phyloP scores from a whole-genome alignment of 2,329 filamentous ascomycete species.

The Huntiella abstrusa region DNA sequence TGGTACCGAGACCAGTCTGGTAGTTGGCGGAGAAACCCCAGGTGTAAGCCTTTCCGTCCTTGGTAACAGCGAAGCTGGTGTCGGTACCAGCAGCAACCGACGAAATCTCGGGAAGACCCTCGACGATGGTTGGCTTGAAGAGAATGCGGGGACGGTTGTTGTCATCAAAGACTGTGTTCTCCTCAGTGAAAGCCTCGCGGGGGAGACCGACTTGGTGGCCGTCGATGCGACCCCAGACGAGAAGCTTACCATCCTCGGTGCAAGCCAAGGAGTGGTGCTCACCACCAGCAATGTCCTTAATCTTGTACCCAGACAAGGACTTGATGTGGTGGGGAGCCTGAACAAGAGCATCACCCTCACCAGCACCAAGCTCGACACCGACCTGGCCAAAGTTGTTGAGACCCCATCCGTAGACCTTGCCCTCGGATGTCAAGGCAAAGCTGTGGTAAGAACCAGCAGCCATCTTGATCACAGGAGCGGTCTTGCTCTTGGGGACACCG shows the following conservation, averaged over 20 bases:
- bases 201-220: conserved; percentile 36
- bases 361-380: conserved; percentile 34
- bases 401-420: conserved; percentile 63
- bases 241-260: conserved; percentile 35
- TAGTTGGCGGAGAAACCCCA: conserved; percentile 72
- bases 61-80: conserved; percentile 53
- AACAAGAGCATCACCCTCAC: conserved; percentile 35
- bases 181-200: conserved; percentile 27
- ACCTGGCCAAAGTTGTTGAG: conserved; percentile 77
- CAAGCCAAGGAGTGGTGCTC: conserved; percentile 55
- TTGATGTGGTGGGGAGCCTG: conserved; percentile 47
- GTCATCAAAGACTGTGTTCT: conserved; percentile 43
- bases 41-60: conserved; percentile 51
- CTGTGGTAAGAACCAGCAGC: conserved; percentile 62
- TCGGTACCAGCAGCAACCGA: conserved; percentile 47
- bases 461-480: conserved; percentile 23
- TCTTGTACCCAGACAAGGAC: conserved; percentile 47
- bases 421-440: conserved; percentile 56
- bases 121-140: conserved; percentile 19
- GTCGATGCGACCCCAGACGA: conserved; percentile 42
- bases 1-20: conserved; percentile 57
- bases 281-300: conserved; percentile 41
- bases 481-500: conserved; percentile 34
- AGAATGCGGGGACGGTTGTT: conserved; percentile 47
- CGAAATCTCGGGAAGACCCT: conserved; percentile 11